phyloP scores from a whole-genome alignment of 2,329 filamentous ascomycete genomes.

The Fusarium caatingaense region DNA sequence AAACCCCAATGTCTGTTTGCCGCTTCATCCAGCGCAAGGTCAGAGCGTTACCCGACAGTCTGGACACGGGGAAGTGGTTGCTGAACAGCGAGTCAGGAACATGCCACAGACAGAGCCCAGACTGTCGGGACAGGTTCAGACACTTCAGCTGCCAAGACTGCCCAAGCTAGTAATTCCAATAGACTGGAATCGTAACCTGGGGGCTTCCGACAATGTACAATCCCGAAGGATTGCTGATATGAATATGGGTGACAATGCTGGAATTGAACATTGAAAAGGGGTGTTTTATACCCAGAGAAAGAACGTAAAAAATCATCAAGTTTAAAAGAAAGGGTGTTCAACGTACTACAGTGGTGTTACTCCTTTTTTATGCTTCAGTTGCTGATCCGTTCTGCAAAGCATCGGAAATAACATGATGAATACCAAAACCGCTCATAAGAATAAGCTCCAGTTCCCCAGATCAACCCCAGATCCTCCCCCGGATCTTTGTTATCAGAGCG shows the following conservation, averaged over 20 bases:
- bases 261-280: no score
- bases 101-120: neutral
- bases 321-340: no score
- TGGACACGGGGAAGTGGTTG: neutral
- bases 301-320: no score
- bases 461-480: constrained; percentile 1
- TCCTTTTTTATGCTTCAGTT: no score
- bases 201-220: neutral
- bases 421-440: constrained; percentile 7
- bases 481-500: neutral
- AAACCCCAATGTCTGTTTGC: neutral
- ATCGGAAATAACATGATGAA: neutral
- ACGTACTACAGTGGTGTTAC: no score
- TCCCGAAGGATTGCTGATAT: neutral
- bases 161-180: neutral
- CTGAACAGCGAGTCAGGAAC: neutral
- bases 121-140: neutral
- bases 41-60: neutral
- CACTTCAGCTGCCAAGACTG: neutral
- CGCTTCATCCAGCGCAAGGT: neutral
- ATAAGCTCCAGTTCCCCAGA: constrained; percentile 5
- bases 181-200: neutral
- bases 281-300: no score
- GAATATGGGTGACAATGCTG: no score
- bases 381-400: no score